Evolutionary conservation across 176 grass and related monocot species (phyloP).

Genomic region (Panicum miliaceum): DNA sequence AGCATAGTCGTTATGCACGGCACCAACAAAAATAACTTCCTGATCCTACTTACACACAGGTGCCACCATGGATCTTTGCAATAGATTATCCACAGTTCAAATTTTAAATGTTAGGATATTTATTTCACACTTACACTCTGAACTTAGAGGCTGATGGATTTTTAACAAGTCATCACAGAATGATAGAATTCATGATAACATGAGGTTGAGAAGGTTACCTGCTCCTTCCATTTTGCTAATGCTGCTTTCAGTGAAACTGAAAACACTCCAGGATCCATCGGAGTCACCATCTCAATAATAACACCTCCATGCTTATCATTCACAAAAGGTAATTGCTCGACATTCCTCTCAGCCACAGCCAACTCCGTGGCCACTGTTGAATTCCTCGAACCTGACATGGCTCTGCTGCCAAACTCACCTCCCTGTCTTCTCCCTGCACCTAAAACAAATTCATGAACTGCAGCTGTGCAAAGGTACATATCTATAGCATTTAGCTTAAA

Average conservation of each 20-base stretch:
- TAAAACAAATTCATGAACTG: not conserved
- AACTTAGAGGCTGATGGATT: not conserved
- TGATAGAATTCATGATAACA: constrained; percentile 7
- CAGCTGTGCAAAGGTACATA: not conserved
- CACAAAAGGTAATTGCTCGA: constrained; percentile 57
- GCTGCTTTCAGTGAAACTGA: constrained; percentile 69
- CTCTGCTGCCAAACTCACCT: constrained; percentile 28
- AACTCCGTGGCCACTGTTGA: constrained; percentile 28
- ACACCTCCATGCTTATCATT: constrained; percentile 78
- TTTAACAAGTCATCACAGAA: not conserved
- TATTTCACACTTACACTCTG: not conserved
- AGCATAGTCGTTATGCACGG: not conserved
- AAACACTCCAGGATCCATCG: constrained; percentile 69
- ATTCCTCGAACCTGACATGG: constrained; percentile 47
- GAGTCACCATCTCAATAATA: constrained; percentile 68
- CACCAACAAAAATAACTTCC: not conserved
- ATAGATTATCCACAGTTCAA: not conserved
- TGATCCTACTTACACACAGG: not conserved
- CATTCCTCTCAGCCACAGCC: constrained; percentile 18
- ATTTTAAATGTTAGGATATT: not conserved
- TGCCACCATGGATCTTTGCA: not conserved
- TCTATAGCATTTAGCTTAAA: not conserved
- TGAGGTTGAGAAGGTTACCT: constrained; percentile 46
- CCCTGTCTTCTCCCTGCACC: not conserved
- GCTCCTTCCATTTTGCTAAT: constrained; percentile 69